Conservation (phyloP, 805 yeast species). For the Hanseniaspora occidentalis region DNA sequence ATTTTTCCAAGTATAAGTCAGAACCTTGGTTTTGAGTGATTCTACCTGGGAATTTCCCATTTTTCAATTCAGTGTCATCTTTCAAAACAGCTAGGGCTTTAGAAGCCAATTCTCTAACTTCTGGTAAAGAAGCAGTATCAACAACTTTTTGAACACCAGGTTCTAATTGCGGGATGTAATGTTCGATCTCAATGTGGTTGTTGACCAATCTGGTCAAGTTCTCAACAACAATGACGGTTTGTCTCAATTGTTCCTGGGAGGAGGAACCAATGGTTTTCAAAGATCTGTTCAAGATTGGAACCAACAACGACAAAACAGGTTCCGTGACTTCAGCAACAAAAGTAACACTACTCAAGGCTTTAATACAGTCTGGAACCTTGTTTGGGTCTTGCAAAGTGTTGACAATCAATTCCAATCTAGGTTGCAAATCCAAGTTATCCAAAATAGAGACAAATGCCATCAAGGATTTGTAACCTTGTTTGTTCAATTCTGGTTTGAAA, state of each 20-base stretch:
- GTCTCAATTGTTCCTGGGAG: constrained; percentile 92
- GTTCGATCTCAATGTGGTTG: constrained; percentile 82
- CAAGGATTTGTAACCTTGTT: constrained; percentile 65
- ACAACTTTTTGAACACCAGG: constrained; percentile 91
- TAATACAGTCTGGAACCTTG: constrained; percentile 80
- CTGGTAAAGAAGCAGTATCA: constrained; percentile 86
- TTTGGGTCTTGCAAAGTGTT: constrained; percentile 84
- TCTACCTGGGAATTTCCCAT: constrained; percentile 66
- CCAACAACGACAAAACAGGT: constrained; percentile 81
- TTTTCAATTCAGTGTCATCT: constrained; percentile 61
- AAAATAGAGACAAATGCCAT: constrained; percentile 63
- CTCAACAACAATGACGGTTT: constrained; percentile 91
- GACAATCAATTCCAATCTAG: constrained; percentile 73
- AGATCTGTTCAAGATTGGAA: constrained; percentile 86
- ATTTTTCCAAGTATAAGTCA: constrained; percentile 28
- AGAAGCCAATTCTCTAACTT: constrained; percentile 84
- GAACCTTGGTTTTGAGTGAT: constrained; percentile 43
- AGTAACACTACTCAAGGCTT: constrained; percentile 82
- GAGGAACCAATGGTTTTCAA: constrained; percentile 69
- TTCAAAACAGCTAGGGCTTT: constrained; percentile 75
- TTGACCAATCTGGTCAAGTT: constrained; percentile 91
- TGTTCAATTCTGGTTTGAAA: constrained; percentile 90
- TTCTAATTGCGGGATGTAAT: constrained; percentile 69
- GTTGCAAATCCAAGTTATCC: constrained; percentile 85
- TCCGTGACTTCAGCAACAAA: constrained; percentile 98